Conservation (phyloP, 2,329 filamentous ascomycete genomes). For the Verticillium nubilum region DNA sequence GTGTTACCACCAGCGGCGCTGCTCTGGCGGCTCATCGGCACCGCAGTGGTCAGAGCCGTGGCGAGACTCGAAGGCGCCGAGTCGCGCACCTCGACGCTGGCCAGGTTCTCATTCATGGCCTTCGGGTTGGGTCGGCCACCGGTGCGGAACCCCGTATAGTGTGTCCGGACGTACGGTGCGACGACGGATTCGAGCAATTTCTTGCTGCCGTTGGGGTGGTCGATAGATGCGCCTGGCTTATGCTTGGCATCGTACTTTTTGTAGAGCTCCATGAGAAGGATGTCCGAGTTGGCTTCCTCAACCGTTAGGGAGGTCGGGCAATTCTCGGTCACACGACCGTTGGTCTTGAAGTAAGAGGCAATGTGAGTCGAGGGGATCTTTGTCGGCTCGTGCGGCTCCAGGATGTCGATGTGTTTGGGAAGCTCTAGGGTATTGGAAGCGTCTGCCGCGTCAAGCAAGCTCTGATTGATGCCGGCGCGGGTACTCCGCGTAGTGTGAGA, state of each 20-base stretch:
- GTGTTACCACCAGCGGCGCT: conserved; percentile 45
- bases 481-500: conserved; percentile 62
- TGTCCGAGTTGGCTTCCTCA: conserved; percentile 49
- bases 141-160: conserved; percentile 42
- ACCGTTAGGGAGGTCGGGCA: conserved; percentile 44
- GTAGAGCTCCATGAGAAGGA: conserved; percentile 53
- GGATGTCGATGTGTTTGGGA: conserved; percentile 51
- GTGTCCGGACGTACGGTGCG: conserved; percentile 38
- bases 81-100: conserved; percentile 37
- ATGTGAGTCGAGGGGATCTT: conserved; percentile 54
- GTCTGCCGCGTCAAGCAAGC: conserved; percentile 56
- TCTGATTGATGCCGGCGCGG: conserved; percentile 46
- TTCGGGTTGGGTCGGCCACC: conserved; percentile 43
- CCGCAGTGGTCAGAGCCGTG: conserved; percentile 26
- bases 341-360: conserved; percentile 54
- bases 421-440: conserved; percentile 55
- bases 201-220: conserved; percentile 46
- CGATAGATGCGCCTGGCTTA: conserved; percentile 51
- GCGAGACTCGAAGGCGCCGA: conserved; percentile 33
- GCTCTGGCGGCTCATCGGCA: conserved; percentile 51
- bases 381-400: conserved; percentile 47
- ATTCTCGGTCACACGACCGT: conserved; percentile 49
- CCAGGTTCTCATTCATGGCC: conserved; percentile 42
- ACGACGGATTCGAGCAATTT: conserved; percentile 51
- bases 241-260: conserved; percentile 49